Base-by-base conservation (phyloP, 208 protist genomes). In the Naegleria lovaniensis region DNA sequence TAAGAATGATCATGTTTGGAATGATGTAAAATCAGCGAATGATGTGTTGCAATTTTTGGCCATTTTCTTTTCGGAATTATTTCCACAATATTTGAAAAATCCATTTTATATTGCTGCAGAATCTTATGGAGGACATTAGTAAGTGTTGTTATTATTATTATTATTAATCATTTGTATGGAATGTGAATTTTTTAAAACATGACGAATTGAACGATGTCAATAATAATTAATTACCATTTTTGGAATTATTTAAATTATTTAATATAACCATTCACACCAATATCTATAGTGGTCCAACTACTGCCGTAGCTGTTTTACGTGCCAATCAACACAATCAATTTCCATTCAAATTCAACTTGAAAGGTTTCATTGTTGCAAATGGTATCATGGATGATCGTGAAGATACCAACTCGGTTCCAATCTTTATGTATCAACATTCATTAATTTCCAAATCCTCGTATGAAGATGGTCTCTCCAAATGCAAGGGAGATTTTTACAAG, bases 91-190 rank as follows among this genome's bases (percentile, higher is more conserved):
- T 89, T 91, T 95, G 15, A 94, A 93, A 85, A 95, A 96, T 90
- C 91, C 93, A 15, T 92, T 97, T 52, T 97, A 95, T 94, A 90
- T 96, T 91, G 91, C 96, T 55, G 93, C 91, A 40, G 94, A 93
- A 39, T 92, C 89, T 40, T 96, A 97, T 92, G 94, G 91, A 19
- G 93, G 94, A 19, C 94, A 93, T 75, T 97, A 97, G 90, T 92
- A 91, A 76, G 55, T 67, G n/a, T n/a, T n/a, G n/a, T n/a, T n/a
- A n/a, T n/a, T n/a, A n/a, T n/a, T n/a, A n/a, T 67, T 29, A 22
- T 29, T 67, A 67, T 67, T 4, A 29, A 67, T 29, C 55, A 67
- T 29, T 67, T 15, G n/a, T n/a, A n/a, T n/a, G n/a, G n/a, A n/a
- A n/a, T n/a, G n/a, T n/a, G n/a, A n/a, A n/a, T n/a, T n/a, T n/a